A percentile compares a stretch with the other conserved stretches of the same genome.
These are phyloP conservation scores for Pseudocercospora vitis DNA, from an alignment of 2,329 filamentous ascomycete genomes.

Conservation along the genomic window DNA sequence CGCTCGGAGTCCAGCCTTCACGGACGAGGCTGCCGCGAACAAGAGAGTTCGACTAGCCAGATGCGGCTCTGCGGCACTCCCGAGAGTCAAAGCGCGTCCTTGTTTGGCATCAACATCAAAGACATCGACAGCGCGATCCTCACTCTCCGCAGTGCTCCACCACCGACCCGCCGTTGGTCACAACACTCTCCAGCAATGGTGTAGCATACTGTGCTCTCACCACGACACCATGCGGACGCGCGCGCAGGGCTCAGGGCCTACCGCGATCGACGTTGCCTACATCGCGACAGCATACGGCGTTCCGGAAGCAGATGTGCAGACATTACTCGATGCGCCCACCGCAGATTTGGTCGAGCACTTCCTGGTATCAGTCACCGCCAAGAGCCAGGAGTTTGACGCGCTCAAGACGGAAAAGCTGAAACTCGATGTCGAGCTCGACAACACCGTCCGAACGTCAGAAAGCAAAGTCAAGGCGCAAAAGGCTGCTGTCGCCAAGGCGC, in stretches of 20 bases:
- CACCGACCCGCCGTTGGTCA: no score
- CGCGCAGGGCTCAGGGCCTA: conserved; percentile 47
- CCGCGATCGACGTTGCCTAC: conserved; percentile 68
- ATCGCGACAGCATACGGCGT: conserved; percentile 70
- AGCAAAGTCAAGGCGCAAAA: conserved; percentile 80
- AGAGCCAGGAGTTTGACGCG: conserved; percentile 79
- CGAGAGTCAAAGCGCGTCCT: not conserved
- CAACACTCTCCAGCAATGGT: conserved; percentile 19
- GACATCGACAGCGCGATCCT: not conserved
- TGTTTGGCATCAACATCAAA: not conserved
- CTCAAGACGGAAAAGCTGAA: conserved; percentile 85
- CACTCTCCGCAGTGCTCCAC: no score
- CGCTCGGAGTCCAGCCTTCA: not conserved
- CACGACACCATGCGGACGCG: conserved; percentile 50
- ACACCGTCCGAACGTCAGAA: conserved; percentile 79
- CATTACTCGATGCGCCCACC: conserved; percentile 67
- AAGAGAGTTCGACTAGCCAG: not conserved
- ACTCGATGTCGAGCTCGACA: conserved; percentile 89
- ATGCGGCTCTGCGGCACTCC: conserved; percentile 7
- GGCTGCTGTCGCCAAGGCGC: conserved; percentile 74
- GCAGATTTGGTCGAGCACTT: conserved; percentile 74
- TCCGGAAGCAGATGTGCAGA: conserved; percentile 62
- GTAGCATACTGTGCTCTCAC: conserved; percentile 9
- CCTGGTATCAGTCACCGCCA: conserved; percentile 70
- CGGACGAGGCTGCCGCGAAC: conserved; percentile 3